Evolutionary conservation across 2,329 filamentous ascomycete species (phyloP).

Genomic region (Monilinia laxa): DNA sequence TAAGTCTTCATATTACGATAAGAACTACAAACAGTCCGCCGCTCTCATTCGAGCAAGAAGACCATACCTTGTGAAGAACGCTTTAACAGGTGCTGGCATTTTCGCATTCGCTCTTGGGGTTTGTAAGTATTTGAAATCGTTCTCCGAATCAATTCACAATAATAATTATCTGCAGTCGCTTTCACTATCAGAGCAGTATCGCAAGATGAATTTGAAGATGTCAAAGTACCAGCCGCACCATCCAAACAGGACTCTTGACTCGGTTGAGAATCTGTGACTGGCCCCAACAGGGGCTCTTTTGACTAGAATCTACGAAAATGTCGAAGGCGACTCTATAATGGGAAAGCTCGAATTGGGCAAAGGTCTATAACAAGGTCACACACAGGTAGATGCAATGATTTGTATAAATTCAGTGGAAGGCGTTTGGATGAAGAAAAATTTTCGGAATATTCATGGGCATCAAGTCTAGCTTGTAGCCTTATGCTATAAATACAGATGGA

Average conservation of each 20-base stretch:
- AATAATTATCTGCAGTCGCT: conserved; percentile 50
- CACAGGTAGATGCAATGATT: conserved; percentile 9
- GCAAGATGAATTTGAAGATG: conserved; percentile 96
- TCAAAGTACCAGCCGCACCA: conserved; percentile 71
- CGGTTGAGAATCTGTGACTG: neutral
- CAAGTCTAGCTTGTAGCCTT: conserved; percentile 24
- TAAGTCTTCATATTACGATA: conserved; percentile 86
- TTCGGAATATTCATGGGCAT: conserved; percentile 23
- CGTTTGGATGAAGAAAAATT: conserved; percentile 13
- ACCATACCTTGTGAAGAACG: conserved; percentile 90
- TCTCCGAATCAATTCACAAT: neutral
- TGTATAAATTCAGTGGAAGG: neutral
- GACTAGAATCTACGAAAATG: neutral
- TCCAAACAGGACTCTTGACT: conserved; percentile 19
- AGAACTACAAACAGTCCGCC: conserved; percentile 78
- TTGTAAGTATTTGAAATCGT: conserved; percentile 64
- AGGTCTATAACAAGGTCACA: conserved; percentile 2
- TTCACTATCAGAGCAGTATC: conserved; percentile 82
- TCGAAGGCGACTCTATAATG: neutral
- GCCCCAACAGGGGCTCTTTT: neutral
- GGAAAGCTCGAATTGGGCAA: neutral
- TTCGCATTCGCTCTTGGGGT: conserved; percentile 76
- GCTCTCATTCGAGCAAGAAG: conserved; percentile 88
- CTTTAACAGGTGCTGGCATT: conserved; percentile 74
- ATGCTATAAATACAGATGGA: conserved; percentile 35